Percentiles rank a stretch among this genome's conserved stretches.
Conservation (phyloP, 352 stramenopile species). For the Globisporangium orthogonon region DNA sequence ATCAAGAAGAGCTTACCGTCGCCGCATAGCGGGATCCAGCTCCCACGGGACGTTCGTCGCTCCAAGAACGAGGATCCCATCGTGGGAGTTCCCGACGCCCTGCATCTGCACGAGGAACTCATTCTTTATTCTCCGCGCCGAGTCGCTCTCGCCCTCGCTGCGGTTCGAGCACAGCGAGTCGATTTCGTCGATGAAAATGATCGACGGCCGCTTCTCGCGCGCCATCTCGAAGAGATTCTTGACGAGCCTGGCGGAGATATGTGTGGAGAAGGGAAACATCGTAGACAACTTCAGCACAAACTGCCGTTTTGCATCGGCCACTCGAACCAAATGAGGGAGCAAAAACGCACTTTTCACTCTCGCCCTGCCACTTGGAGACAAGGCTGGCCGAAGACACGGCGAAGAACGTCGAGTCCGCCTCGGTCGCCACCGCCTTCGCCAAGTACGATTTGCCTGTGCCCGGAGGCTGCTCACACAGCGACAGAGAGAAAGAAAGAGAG, state of each 20-base stretch:
- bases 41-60: constrained; percentile 99
- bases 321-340: not conserved
- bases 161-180: constrained; percentile 93
- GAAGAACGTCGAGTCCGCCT: constrained; percentile 98
- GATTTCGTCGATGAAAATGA: constrained; percentile 98
- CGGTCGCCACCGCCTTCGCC: constrained; percentile 97
- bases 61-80: constrained; percentile 92
- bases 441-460: constrained; percentile 95
- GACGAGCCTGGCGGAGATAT: constrained; percentile 72
- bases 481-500: not conserved
- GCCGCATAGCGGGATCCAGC: constrained; percentile 94
- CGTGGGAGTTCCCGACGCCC: constrained; percentile 89
- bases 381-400: constrained; percentile 96
- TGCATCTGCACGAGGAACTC: constrained; percentile 99
- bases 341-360: constrained; percentile 83
- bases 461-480: constrained; percentile 37
- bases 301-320: constrained; percentile 22
- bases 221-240: constrained; percentile 99
- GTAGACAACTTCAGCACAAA: not conserved
- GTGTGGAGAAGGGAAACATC: not conserved
- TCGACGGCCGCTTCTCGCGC: constrained; percentile 88
- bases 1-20: constrained; percentile 53
- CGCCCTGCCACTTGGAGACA: constrained; percentile 98
- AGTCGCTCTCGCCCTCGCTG: constrained; percentile 94
- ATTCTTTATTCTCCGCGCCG: constrained; percentile 95